Evolutionary conservation across 2,329 filamentous ascomycete species (phyloP).

Genomic region (Talaromyces amestolkiae): DNA sequence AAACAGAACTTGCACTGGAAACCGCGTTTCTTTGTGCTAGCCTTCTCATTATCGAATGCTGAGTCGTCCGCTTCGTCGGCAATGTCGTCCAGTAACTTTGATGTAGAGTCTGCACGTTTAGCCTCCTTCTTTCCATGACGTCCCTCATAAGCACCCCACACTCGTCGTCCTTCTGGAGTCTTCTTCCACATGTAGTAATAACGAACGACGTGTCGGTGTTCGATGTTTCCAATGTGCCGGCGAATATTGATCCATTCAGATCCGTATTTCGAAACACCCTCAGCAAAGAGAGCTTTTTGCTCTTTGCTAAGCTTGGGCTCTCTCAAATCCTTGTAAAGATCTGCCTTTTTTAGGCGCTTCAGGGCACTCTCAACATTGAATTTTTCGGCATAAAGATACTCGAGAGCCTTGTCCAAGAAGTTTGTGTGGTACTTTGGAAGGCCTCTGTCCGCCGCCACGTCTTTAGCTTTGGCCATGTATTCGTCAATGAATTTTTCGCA

Average conservation of each 20-base stretch:
- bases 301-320: conserved; percentile 76
- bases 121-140: conserved; percentile 88
- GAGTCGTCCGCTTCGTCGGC: conserved; percentile 93
- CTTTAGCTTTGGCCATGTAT: conserved; percentile 71
- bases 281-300: conserved; percentile 87
- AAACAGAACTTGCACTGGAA: conserved; percentile 95
- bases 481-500: conserved; percentile 64
- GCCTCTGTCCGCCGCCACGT: conserved; percentile 64
- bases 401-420: conserved; percentile 77
- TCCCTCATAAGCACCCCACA: conserved; percentile 86
- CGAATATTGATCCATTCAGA: conserved; percentile 83
- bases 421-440: conserved; percentile 78
- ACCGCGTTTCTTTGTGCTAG: conserved; percentile 69
- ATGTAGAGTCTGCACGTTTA: conserved; percentile 60
- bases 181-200: conserved; percentile 99
- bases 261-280: conserved; percentile 83
- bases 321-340: conserved; percentile 70
- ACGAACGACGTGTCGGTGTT: conserved; percentile 76
- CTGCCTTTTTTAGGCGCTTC: conserved; percentile 64
- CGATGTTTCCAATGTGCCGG: conserved; percentile 75
- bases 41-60: conserved; percentile 89
- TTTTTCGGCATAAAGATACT: conserved; percentile 67
- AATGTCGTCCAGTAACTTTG: conserved; percentile 85
- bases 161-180: conserved; percentile 74
- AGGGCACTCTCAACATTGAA: conserved; percentile 72